Evolutionary conservation across 1,284 basidiomycete genomes (phyloP).

Genomic region (Ustilago xerochloae): DNA sequence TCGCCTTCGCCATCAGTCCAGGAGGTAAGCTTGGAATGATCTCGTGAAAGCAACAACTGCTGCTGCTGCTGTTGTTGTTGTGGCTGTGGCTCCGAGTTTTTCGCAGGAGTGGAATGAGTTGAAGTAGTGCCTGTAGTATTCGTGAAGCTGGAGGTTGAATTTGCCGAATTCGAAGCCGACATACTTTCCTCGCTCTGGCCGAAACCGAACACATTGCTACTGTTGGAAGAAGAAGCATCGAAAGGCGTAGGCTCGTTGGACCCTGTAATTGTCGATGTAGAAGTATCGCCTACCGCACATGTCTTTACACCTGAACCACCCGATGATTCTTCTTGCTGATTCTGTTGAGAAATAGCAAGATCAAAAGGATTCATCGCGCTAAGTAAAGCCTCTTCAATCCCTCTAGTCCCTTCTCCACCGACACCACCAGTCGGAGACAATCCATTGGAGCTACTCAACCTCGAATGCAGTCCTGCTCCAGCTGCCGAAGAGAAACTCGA

Average conservation of each 20-base stretch:
- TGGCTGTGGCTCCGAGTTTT: too few species aligned
- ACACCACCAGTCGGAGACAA: constrained; percentile 21
- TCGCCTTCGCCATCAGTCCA: too few species aligned
- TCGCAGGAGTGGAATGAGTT: constrained; percentile 11
- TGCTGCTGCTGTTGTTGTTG: not conserved
- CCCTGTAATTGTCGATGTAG: constrained; percentile 40
- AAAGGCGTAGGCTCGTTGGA: constrained; percentile 48
- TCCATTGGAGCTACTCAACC: constrained; percentile 23
- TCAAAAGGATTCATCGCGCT: constrained; percentile 43
- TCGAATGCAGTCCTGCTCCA: constrained; percentile 28
- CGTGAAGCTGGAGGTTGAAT: not conserved
- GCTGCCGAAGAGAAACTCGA: constrained; percentile 39
- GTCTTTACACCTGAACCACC: not conserved
- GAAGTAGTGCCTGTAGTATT: constrained; percentile 16
- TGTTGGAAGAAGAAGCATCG: constrained; percentile 16
- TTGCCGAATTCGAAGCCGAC: constrained; percentile 29
- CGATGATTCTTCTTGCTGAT: not conserved
- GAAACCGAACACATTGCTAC: constrained; percentile 1
- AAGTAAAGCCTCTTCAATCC: constrained; percentile 35
- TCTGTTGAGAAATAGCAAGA: constrained; percentile 27
- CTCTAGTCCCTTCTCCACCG: constrained; percentile 6
- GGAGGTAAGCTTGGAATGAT: constrained; percentile 5
- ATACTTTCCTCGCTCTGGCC: constrained; percentile 5
- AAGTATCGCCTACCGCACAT: constrained; percentile 10
- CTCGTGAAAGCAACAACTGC: not conserved